Evolutionary conservation across 495 filamentous ascomycete genomes (phyloP).

Genomic region (Opeltia flavorubescens): DNA sequence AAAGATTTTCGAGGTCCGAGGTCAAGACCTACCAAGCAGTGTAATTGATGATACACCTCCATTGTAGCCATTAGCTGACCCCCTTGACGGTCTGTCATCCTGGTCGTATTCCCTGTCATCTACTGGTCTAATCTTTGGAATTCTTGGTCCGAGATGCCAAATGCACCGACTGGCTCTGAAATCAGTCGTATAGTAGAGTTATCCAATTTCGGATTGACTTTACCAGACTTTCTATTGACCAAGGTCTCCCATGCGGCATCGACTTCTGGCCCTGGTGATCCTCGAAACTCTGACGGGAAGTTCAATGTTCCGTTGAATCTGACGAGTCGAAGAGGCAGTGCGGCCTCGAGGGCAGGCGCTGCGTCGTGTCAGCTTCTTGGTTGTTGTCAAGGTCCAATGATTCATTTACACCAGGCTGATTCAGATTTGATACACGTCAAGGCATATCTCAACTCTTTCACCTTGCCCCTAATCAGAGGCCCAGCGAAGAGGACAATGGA

Average conservation of each 20-base stretch:
- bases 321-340: not conserved
- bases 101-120: not conserved
- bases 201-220: too few species aligned
- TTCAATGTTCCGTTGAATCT: not conserved
- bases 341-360: conserved; percentile 1
- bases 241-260: conserved; percentile 3
- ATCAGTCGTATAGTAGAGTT: too few species aligned
- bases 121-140: not conserved
- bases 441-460: too few species aligned
- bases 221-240: not conserved
- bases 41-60: not conserved
- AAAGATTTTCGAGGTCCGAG: not conserved
- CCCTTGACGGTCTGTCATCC: not conserved
- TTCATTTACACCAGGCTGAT: too few species aligned
- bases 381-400: too few species aligned
- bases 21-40: not conserved
- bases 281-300: not conserved
- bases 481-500: too few species aligned
- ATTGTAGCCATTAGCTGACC: not conserved
- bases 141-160: not conserved
- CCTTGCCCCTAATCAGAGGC: too few species aligned
- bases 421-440: too few species aligned
- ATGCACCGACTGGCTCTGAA: not conserved
- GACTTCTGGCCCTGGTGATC: not conserved
- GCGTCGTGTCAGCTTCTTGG: too few species aligned